Evolutionary conservation across 2,329 filamentous ascomycete genomes (phyloP), one percentile per base, ranked within the genome.

Genomic region (Graphilbum fragrans): DNA sequence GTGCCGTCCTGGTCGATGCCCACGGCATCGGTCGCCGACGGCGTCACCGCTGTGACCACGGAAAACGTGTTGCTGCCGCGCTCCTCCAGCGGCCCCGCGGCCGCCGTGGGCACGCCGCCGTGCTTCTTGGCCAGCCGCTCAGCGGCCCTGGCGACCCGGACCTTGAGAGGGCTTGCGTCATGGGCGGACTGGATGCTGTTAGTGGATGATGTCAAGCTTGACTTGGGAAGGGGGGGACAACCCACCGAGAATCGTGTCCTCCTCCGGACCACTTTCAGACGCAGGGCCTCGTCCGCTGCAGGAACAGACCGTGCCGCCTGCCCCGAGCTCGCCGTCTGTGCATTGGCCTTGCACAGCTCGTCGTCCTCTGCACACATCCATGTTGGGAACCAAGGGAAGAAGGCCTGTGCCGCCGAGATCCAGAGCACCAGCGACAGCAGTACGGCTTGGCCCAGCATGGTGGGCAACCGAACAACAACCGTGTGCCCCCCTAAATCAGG

Each of bases 1-100:
- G 70, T 72, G 16, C 77, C 77, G 53, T 81, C 77, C 53, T 82
- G 77, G 51, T 72, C 58, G 41, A 82, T 63, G 10, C 74, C 74
- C 10, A 64, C 67, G 33, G 69, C 69, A 49, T 72, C 63, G 25
- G 65, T 55, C 14, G 61, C 58, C 0, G 62, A 59, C 1, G 75
- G 64, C 2, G 63, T 53, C 11, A 51, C 56, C 1, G 74, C 71
- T 20, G 62, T 52, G 48, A 67, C 61, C 12, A 77, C 55, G 2
- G 58, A 51, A 50, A 69, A 77, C 2, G 58, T 52, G 49, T 72
- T 74, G 16, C 55, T 56, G 32, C 32, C n/a, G n/a, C 25, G 25
- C 16, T 16, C 38, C 17, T 49, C 46, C 23, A 46, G 44, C 14
- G 49, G 45, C 5, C 50, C 45, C 19, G 46, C 47, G 17, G 43